Evolutionary conservation across 148 eudicot genomes (phyloP).

Genomic region (Fagopyrum homotropicum): DNA sequence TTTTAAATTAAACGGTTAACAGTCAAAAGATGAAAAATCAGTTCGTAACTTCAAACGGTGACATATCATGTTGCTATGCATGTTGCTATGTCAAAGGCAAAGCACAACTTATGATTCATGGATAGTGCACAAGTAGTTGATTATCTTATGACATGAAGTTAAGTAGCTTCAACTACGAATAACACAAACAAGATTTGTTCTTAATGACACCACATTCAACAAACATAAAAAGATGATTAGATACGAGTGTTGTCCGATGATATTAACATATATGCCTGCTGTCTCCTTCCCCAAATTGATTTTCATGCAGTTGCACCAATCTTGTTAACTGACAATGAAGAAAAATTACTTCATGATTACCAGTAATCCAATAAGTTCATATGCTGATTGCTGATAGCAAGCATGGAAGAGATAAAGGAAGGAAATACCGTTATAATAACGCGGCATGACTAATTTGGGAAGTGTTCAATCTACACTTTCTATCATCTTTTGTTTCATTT

Average conservation of each 20-base stretch:
- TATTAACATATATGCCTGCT: neutral
- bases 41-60: no score
- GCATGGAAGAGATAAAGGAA: conserved; percentile 26
- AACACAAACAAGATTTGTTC: neutral
- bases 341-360: conserved; percentile 27
- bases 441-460: neutral
- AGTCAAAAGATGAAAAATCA: no score
- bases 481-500: conserved; percentile 18
- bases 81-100: neutral
- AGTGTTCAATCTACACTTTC: conserved; percentile 22
- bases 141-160: neutral
- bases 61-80: no score
- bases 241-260: neutral
- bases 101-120: neutral
- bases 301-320: conserved; percentile 12
- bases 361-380: conserved; percentile 27
- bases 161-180: conserved; percentile 3
- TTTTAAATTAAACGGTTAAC: no score
- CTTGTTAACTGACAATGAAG: conserved; percentile 41
- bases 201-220: neutral
- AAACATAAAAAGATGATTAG: neutral
- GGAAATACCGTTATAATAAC: conserved; percentile 34
- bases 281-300: neutral
- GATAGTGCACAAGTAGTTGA: neutral
- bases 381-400: conserved; percentile 8